Evolutionary conservation across 2,329 filamentous ascomycete genomes (phyloP), one percentile per base, ranked within the genome.

Genomic region (Trichoderma sp.): DNA sequence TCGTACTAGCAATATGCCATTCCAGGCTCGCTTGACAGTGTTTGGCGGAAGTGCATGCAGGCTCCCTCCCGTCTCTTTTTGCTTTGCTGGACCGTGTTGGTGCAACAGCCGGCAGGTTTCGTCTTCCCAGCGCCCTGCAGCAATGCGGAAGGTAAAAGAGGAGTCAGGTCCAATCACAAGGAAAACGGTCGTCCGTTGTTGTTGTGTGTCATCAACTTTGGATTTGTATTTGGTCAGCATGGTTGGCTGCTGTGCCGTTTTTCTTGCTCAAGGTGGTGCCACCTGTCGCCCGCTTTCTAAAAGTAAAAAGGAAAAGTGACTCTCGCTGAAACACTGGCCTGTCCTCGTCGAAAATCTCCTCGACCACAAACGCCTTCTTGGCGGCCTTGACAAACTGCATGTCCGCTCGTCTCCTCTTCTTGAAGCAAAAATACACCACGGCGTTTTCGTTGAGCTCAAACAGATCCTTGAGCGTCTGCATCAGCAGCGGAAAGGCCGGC

Each of bases 401-500:
- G 78, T 94, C 92, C 55, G 92, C 96, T 73, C 93, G 88, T 78
- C 96, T 89, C 75, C 96, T 87, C 83, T 94, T 95, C 86, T 97
- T 98, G 86, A 97, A 98, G 84, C 95, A 97, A 82, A 99, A 98
- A 81, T 90, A 91, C 61, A 92, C 80, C 11, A 86, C 84, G 12
- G 88, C 87, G 57, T 84, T 80, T 26, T 92, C 91, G 80, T 91
- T 94, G 57, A 94, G 87, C 17, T 88, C 87, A 74, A 97, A 85
- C 62, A 98, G 85, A 74, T 93, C 90, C 72, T 88, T 85, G 74
- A 98, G 83, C 6, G 95, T 98, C 74, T 90, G 84, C 78, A 96
- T 87, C 61, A 99, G 87, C 39, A 98, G 85, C 34, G 95, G 95
- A 78, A 98, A 98, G 1, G 96, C 93, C 3, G 95, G 94, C 81